phyloP scores from a whole-genome alignment of 257 asterid species.

The Salvia miltiorrhiza region DNA sequence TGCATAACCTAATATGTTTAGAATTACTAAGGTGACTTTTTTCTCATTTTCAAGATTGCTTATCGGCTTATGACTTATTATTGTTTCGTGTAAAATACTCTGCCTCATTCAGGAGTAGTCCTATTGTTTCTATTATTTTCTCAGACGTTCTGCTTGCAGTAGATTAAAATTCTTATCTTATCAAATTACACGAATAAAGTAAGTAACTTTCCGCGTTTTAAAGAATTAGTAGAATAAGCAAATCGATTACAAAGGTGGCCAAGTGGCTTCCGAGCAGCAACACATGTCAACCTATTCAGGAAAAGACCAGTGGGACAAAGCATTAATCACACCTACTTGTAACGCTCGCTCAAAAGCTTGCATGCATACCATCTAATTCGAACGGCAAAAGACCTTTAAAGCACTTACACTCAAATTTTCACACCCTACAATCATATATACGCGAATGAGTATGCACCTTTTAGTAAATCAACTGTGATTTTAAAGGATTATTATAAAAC shows the following conservation, averaged over 20 bases:
- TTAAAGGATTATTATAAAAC: not conserved
- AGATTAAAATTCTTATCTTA: no score
- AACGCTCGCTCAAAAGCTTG: constrained; percentile 25
- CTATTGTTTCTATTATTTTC: not conserved
- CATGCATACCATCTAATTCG: constrained; percentile 1
- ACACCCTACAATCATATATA: not conserved
- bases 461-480: not conserved
- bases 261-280: constrained; percentile 18
- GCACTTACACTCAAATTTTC: not conserved
- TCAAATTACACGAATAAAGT: not conserved
- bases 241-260: constrained; percentile 1
- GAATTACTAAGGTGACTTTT: not conserved
- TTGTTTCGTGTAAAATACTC: not conserved
- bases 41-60: not conserved
- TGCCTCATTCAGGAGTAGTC: not conserved
- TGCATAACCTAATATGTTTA: not conserved
- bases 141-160: not conserved
- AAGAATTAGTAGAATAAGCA: not conserved
- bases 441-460: not conserved
- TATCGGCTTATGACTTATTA: not conserved
- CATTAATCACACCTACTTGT: constrained; percentile 6
- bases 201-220: not conserved
- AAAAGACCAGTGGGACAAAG: not conserved
- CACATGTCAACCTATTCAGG: constrained; percentile 4
- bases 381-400: constrained; percentile 11